Percentiles rank a stretch among this genome's conserved stretches.
phyloP scores from a whole-genome alignment of 75 land plant species.

The Cupressus sempervirens region DNA sequence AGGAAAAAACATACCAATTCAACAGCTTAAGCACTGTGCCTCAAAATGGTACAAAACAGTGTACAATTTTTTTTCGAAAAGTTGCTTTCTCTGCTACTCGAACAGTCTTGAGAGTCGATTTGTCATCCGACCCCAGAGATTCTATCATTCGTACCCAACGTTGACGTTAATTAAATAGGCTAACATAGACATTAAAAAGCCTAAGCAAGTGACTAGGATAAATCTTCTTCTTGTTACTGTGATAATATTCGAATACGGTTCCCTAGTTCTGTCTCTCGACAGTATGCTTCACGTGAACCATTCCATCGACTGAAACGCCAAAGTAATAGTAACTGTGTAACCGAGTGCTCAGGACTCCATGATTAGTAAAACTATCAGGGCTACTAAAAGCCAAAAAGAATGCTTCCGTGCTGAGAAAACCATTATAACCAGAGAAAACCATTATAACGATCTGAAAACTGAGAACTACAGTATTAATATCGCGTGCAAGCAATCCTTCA shows the following conservation, averaged over 20 bases:
- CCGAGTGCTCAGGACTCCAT: not conserved
- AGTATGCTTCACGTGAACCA: conserved; percentile 11
- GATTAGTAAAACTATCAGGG: not conserved
- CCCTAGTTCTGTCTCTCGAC: not conserved
- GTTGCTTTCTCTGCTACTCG: not conserved
- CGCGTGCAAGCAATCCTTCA: not conserved
- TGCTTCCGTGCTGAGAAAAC: not conserved
- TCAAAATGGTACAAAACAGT: not conserved
- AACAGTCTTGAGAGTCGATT: not conserved
- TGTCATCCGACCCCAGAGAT: not conserved
- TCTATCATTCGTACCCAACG: not conserved
- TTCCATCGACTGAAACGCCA: not conserved
- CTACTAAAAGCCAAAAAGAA: not conserved
- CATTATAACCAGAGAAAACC: not conserved
- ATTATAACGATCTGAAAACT: not conserved
- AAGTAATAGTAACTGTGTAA: not conserved
- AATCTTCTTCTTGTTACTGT: not conserved
- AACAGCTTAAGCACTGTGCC: not conserved
- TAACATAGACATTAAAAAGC: not conserved
- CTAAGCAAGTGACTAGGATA: not conserved
- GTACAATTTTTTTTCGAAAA: not conserved
- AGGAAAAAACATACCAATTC: too few species aligned
- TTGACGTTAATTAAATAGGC: not conserved
- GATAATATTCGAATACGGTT: conserved; percentile 3
- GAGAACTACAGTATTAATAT: not conserved